phyloP scores from a whole-genome alignment of 495 filamentous ascomycete species.

The Parathielavia appendiculata region DNA sequence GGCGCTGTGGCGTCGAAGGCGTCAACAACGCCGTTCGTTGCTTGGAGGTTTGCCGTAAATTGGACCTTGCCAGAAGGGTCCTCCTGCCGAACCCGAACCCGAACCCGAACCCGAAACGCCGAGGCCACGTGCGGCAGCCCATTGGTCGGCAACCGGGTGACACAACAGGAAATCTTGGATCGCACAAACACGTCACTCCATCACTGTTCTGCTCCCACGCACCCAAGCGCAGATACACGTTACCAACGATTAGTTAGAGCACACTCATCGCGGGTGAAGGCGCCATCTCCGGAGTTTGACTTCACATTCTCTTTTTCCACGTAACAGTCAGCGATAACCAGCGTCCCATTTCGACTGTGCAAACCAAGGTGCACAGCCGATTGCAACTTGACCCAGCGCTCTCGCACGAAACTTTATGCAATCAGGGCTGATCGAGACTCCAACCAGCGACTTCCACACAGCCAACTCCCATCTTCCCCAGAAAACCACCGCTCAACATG shows the following conservation, averaged over 20 bases:
- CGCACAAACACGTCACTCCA: slow-evolving; percentile 1
- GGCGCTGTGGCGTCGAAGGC: too few species aligned
- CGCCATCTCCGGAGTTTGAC: neutral
- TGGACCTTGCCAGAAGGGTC: too few species aligned
- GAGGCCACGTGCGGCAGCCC: neutral
- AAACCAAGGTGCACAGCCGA: slow-evolving; percentile 60
- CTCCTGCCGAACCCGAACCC: too few species aligned
- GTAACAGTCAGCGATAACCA: neutral
- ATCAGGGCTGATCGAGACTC: slow-evolving; percentile 63
- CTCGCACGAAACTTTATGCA: slow-evolving; percentile 74
- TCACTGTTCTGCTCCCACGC: neutral
- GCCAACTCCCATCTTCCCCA: slow-evolving; percentile 38
- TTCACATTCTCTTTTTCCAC: neutral
- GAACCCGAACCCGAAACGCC: too few species aligned
- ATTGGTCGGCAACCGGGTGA: neutral
- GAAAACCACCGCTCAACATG: slow-evolving; percentile 63
- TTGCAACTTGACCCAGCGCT: slow-evolving; percentile 30
- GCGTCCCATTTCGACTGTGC: slow-evolving; percentile 31
- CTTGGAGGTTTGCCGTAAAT: too few species aligned
- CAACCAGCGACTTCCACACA: slow-evolving; percentile 47
- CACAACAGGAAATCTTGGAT: neutral
- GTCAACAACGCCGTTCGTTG: too few species aligned
- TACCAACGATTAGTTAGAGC: neutral
- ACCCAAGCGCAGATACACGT: neutral
- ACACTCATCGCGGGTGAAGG: neutral